These are phyloP conservation scores for Cardiosporidium cionae DNA, from an alignment of 169 alveolate genomes.

Conservation along the genomic window DNA sequence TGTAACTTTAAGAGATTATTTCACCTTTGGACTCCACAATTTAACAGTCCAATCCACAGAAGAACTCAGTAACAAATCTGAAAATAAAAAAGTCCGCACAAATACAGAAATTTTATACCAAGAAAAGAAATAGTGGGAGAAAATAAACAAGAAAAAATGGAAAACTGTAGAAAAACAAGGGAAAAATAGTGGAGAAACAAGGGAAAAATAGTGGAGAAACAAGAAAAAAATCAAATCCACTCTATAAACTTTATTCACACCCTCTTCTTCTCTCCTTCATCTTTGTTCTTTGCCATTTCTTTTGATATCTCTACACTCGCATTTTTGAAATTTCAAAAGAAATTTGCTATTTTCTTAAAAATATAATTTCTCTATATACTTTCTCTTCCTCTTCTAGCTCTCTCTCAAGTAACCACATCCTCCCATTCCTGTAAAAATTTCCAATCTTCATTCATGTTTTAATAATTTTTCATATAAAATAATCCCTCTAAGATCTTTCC, in stretches of 20 bases:
- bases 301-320: no score
- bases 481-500: no score
- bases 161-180: not conserved
- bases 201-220: not conserved
- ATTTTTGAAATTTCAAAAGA: no score
- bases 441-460: no score
- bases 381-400: no score
- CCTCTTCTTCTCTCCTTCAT: not conserved
- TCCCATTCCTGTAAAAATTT: no score
- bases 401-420: no score
- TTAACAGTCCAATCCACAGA: constrained; percentile 77
- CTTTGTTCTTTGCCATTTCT: no score
- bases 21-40: constrained; percentile 57
- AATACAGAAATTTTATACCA: not conserved
- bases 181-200: not conserved
- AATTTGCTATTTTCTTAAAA: no score
- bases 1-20: no score
- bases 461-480: no score
- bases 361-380: no score
- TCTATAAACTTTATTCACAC: not conserved
- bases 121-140: not conserved
- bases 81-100: not conserved
- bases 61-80: constrained; percentile 56
- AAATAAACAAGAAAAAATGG: not conserved
- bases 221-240: not conserved